Conservation (phyloP, 2,329 filamentous ascomycete genomes). For the Penicillium sp. region DNA sequence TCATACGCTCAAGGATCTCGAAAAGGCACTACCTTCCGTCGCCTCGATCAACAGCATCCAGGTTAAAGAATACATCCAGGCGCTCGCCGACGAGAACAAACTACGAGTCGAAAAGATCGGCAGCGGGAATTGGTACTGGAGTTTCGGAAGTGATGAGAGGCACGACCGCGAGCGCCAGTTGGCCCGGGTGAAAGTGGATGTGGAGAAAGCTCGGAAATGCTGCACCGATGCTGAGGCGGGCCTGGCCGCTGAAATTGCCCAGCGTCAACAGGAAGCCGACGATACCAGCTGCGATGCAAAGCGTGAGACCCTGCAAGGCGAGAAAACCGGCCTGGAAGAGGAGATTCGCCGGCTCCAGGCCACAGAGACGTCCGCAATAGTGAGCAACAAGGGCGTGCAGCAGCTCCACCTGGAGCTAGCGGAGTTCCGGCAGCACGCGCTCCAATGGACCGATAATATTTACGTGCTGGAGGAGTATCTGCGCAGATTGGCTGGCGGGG, state of each 20-base stretch:
- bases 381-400: constrained; percentile 36
- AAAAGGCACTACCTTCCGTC: constrained; percentile 63
- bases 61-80: constrained; percentile 67
- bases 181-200: constrained; percentile 30
- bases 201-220: constrained; percentile 31
- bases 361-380: constrained; percentile 36
- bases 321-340: constrained; percentile 27
- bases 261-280: constrained; percentile 30
- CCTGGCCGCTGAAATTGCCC: constrained; percentile 40
- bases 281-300: constrained; percentile 20
- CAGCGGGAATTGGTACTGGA: constrained; percentile 73
- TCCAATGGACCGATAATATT: constrained; percentile 49
- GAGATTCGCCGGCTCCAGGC: constrained; percentile 38
- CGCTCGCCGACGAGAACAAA: constrained; percentile 61
- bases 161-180: constrained; percentile 45
- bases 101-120: constrained; percentile 70
- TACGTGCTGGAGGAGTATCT: constrained; percentile 47
- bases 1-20: constrained; percentile 68
- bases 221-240: constrained; percentile 38
- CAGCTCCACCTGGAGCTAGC: constrained; percentile 38
- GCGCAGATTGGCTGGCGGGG: constrained; percentile 41
- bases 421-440: constrained; percentile 34
- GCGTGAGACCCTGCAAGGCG: constrained; percentile 23
- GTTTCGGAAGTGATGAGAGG: constrained; percentile 62
- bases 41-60: constrained; percentile 67